Percentiles rank a stretch among this genome's conserved stretches.
phyloP scores from a whole-genome alignment of 1,139 yeast genomes.

The Keqinozyma sinolaborantium region DNA sequence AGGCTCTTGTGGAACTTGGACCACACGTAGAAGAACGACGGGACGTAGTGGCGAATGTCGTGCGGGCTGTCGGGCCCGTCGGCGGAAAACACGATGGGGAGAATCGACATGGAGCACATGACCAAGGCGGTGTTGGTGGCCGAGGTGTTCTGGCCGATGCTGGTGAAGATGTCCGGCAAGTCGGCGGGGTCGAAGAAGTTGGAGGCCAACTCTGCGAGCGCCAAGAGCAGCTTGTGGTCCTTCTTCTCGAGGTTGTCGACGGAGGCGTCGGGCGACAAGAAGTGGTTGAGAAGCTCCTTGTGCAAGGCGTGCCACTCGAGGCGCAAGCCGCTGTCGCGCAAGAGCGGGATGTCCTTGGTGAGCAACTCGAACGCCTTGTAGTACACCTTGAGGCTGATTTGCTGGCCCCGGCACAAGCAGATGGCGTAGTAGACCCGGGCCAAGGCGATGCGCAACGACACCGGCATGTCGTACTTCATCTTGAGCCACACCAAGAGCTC shows the following conservation, averaged over 20 bases:
- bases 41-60: slow-evolving; percentile 54
- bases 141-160: slow-evolving; percentile 48
- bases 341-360: slow-evolving; percentile 44
- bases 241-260: slow-evolving; percentile 35
- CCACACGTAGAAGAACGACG: slow-evolving; percentile 78
- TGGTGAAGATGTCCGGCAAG: slow-evolving; percentile 33
- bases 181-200: slow-evolving; percentile 36
- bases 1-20: slow-evolving; percentile 52
- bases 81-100: slow-evolving; percentile 40
- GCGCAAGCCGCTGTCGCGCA: slow-evolving; percentile 35
- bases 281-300: slow-evolving; percentile 31
- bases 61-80: slow-evolving; percentile 20
- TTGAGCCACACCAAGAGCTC: slow-evolving; percentile 78
- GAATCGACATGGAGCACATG: slow-evolving; percentile 52
- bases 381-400: slow-evolving; percentile 57
- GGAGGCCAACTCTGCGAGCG: slow-evolving; percentile 47
- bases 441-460: slow-evolving; percentile 56
- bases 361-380: slow-evolving; percentile 62
- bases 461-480: slow-evolving; percentile 81
- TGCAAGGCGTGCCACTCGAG: slow-evolving; percentile 55
- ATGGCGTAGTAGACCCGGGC: slow-evolving; percentile 73
- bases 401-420: slow-evolving; percentile 74
- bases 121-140: slow-evolving; percentile 57
- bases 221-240: slow-evolving; percentile 39
- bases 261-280: slow-evolving; percentile 28